Conservation (phyloP, 129 eudicot species). For the Smallanthus sonchifolius region DNA sequence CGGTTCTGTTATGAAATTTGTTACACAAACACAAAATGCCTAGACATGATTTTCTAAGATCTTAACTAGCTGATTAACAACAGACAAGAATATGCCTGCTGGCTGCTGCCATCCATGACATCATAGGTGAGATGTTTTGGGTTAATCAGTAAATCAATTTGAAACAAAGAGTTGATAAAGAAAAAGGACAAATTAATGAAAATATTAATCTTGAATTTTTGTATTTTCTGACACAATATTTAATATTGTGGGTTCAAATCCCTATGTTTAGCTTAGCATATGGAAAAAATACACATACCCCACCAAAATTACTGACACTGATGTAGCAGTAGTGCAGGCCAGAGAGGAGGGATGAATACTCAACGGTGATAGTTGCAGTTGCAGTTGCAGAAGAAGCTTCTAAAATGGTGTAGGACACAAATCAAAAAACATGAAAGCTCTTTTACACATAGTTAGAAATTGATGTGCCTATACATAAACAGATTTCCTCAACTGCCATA, state of each 20-base stretch:
- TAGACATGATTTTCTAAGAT: not conserved
- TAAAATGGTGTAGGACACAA: slow-evolving; percentile 25
- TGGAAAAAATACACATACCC: slow-evolving; percentile 23
- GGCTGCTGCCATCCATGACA: not conserved
- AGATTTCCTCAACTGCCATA: slow-evolving; percentile 12
- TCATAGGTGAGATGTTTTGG: not conserved
- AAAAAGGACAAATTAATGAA: slow-evolving; percentile 1
- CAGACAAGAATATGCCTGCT: not conserved
- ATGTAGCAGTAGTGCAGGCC: slow-evolving; percentile 31
- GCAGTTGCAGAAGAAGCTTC: slow-evolving; percentile 50
- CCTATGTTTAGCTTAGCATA: slow-evolving; percentile 28
- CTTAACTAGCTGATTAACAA: not conserved
- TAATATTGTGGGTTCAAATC: slow-evolving; percentile 30
- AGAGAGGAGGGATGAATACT: slow-evolving; percentile 9
- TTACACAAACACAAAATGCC: not conserved
- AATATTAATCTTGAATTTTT: not conserved
- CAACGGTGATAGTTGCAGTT: slow-evolving; percentile 36
- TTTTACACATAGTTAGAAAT: slow-evolving; percentile 42
- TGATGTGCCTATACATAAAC: slow-evolving; percentile 44
- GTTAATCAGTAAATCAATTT: not conserved
- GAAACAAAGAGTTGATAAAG: not conserved
- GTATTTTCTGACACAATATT: not conserved
- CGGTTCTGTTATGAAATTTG: too few relatives aligned
- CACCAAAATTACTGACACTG: slow-evolving; percentile 39
- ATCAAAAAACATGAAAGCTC: slow-evolving; percentile 27